phyloP scores from a whole-genome alignment of 306 rosid genomes.

The Mimosa bimucronata region DNA sequence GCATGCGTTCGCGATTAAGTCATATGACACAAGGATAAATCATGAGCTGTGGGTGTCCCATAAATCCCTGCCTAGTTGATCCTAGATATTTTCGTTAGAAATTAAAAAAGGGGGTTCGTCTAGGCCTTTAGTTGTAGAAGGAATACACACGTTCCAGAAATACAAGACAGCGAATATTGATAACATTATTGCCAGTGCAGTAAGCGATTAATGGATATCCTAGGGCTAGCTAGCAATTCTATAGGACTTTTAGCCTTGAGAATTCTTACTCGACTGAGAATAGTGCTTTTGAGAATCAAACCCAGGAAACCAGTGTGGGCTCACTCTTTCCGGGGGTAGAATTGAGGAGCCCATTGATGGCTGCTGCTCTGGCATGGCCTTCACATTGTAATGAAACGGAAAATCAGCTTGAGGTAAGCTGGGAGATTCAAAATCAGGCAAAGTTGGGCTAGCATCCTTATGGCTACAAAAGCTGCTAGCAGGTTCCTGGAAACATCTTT shows the following conservation, averaged over 20 bases:
- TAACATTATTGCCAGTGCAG: slow-evolving; percentile 37
- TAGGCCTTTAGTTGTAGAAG: slow-evolving; percentile 27
- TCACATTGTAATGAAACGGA: slow-evolving; percentile 57
- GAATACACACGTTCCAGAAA: slow-evolving; percentile 36
- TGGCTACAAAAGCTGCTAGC: slow-evolving; percentile 46
- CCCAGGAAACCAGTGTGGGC: slow-evolving; percentile 48
- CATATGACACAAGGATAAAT: neutral
- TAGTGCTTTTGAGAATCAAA: slow-evolving; percentile 54
- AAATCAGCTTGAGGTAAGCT: slow-evolving; percentile 58
- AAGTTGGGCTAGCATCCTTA: slow-evolving; percentile 41
- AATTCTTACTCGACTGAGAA: slow-evolving; percentile 53
- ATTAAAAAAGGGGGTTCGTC: neutral
- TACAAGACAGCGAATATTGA: slow-evolving; percentile 29
- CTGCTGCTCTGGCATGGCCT: slow-evolving; percentile 53
- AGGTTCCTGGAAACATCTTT: slow-evolving; percentile 60
- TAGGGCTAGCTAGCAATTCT: slow-evolving; percentile 26
- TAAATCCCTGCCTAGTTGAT: slow-evolving; percentile 24
- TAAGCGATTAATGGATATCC: slow-evolving; percentile 25
- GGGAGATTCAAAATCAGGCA: slow-evolving; percentile 70
- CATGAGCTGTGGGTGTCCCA: slow-evolving; percentile 19
- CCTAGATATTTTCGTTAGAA: slow-evolving; percentile 36
- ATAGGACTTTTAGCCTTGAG: slow-evolving; percentile 55
- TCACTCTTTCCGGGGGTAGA: slow-evolving; percentile 42
- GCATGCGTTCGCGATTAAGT: slow-evolving; percentile 14
- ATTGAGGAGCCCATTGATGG: slow-evolving; percentile 44